Evolutionary conservation across 1,139 yeast genomes (phyloP), one percentile per base, ranked within the genome.

Genomic region (Kazachstania sp.): DNA sequence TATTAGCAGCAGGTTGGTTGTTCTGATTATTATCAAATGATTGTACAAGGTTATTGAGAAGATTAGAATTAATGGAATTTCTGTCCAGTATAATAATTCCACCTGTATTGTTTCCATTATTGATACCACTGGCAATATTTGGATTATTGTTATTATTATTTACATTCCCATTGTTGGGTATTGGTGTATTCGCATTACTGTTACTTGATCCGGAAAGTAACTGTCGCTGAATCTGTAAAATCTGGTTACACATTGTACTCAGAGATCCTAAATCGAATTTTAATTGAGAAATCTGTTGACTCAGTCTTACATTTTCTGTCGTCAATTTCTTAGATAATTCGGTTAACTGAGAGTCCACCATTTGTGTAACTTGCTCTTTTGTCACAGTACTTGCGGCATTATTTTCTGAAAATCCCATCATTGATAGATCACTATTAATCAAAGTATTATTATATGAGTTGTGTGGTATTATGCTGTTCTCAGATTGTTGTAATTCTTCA

Each of bases 281-380:
- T 39, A 63, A 42, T 34, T 53, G 55, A 3, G 55, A 51, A 11
- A 63, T 53, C 44, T 63, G 64, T 49, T 60, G 63, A 18, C 60
- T 55, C 30, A 63, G 45, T 41, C 63, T 52, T 13, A 59, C 53
- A 49, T 62, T 63, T 45, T 63, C 65, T 2, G 60, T 54, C 1
- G 63, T 59, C 32, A 60, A 50, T 36, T 59, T 54, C 44, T 55
- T 54, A 3, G 64, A 59, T n/a, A 62, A 46, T 31, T 56, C 56
- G 16, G 55, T 37, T 43, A 59, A 60, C 38, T 54, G 51, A 2
- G 51, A 50, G 37, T 59, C 65, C 28, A 60, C 45, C 30, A 51
- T 37, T 42, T 50, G 30, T 18, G 49, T 37, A 11, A 47, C 29
- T 28, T 30, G 43, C 9, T 37, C 44, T 26, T 35, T 45, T 3